phyloP scores from a whole-genome alignment of 2,329 filamentous ascomycete genomes.

The Aureobasidium lini region DNA sequence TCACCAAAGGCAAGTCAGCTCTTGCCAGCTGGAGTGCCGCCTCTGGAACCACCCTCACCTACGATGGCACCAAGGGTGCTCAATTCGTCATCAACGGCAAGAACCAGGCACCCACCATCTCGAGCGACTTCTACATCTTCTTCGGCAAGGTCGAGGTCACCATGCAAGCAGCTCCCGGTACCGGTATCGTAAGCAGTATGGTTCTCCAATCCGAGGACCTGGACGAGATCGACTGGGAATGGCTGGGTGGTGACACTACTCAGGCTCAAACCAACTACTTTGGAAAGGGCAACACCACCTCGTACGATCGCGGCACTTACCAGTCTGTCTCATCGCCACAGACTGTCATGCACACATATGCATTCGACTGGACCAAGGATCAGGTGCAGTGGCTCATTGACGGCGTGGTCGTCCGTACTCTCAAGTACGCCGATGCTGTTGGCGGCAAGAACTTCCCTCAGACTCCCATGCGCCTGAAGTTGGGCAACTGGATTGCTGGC shows the following conservation, averaged over 20 bases:
- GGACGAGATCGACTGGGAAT: slow-evolving; percentile 85
- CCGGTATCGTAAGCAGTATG: slow-evolving; percentile 70
- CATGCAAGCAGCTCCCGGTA: slow-evolving; percentile 66
- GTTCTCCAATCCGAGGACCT: slow-evolving; percentile 76
- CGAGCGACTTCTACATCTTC: slow-evolving; percentile 76
- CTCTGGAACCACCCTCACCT: slow-evolving; percentile 58
- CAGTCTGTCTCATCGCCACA: slow-evolving; percentile 50
- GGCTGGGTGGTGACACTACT: slow-evolving; percentile 57
- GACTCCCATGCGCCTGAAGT: slow-evolving; percentile 63
- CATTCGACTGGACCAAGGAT: slow-evolving; percentile 56
- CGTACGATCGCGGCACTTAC: slow-evolving; percentile 62
- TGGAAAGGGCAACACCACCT: slow-evolving; percentile 62
- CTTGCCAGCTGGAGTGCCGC: slow-evolving; percentile 55
- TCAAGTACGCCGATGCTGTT: slow-evolving; percentile 59
- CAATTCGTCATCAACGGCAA: slow-evolving; percentile 63
- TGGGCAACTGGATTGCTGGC: slow-evolving; percentile 40
- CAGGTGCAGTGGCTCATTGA: slow-evolving; percentile 64
- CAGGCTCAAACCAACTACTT: slow-evolving; percentile 68
- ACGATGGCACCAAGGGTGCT: slow-evolving; percentile 52
- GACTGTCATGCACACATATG: slow-evolving; percentile 60
- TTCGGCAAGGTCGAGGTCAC: slow-evolving; percentile 71
- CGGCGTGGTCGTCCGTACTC: slow-evolving; percentile 57
- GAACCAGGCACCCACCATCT: slow-evolving; percentile 70
- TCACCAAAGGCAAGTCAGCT: slow-evolving; percentile 50
- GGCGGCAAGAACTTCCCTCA: slow-evolving; percentile 67